phyloP scores from a whole-genome alignment of 768 basidiomycete species.

The Lentinula lateritia region DNA sequence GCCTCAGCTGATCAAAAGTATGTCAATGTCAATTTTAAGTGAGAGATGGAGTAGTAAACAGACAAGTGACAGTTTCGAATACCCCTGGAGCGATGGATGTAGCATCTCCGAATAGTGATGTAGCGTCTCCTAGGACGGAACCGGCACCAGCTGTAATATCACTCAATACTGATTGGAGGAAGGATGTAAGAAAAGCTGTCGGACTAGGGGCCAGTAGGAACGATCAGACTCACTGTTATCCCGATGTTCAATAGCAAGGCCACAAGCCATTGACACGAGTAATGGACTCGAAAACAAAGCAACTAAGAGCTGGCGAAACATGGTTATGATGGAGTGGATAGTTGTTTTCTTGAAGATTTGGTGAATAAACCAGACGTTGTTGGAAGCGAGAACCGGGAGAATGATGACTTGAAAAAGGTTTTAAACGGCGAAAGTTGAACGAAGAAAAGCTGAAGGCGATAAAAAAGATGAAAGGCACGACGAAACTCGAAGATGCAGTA shows the following conservation, averaged over 20 bases:
- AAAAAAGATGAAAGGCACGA: too few species aligned
- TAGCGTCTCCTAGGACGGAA: background rate
- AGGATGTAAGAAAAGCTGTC: background rate
- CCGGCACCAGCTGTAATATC: conserved; percentile 2
- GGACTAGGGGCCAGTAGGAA: background rate
- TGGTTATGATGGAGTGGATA: too few species aligned
- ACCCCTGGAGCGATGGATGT: conserved; percentile 1
- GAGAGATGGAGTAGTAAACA: background rate
- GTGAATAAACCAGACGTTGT: too few species aligned
- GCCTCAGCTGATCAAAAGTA: conserved; percentile 21
- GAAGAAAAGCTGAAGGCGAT: too few species aligned
- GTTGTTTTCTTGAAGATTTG: too few species aligned
- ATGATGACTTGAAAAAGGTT: too few species aligned
- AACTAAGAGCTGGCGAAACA: too few species aligned
- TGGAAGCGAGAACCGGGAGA: too few species aligned
- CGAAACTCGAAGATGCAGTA: too few species aligned
- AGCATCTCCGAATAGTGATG: background rate
- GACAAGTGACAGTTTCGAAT: conserved; percentile 3
- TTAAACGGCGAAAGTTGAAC: too few species aligned
- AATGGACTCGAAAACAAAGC: too few species aligned
- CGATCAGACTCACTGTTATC: background rate
- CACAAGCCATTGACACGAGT: background rate
- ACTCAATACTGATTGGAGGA: background rate
- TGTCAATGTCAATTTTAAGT: background rate
- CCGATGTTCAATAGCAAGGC: background rate